Evolutionary conservation across 129 eudicot genomes (phyloP).

Genomic region (Logfia minima): DNA sequence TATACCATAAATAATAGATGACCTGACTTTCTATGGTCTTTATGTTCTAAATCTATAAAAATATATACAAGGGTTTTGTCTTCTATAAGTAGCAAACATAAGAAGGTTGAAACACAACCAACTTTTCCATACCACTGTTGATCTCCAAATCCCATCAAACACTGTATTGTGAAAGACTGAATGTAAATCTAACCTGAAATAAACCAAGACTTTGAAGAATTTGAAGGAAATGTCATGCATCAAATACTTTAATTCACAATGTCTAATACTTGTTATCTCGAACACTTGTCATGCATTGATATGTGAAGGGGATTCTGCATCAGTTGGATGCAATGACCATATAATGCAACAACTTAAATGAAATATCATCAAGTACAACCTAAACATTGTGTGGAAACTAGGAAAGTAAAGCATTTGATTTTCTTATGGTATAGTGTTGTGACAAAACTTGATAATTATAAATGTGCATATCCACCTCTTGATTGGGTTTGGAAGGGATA

Average conservation of each 20-base stretch:
- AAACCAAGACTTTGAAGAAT: neutral
- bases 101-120: too few relatives aligned
- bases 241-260: neutral
- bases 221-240: neutral
- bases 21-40: too few relatives aligned
- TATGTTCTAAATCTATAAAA: too few relatives aligned
- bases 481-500: conserved; percentile 48
- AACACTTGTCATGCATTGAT: neutral
- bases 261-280: neutral
- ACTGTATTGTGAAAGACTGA: too few relatives aligned
- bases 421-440: conserved; percentile 40
- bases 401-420: neutral
- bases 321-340: neutral
- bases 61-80: too few relatives aligned
- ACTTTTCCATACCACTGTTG: too few relatives aligned
- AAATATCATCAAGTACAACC: neutral
- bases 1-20: too few relatives aligned
- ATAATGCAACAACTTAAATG: neutral
- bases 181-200: neutral
- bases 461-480: conserved; percentile 42
- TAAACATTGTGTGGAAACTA: neutral
- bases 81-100: too few relatives aligned
- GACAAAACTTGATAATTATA: conserved; percentile 53
- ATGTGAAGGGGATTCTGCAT: neutral
- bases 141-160: too few relatives aligned